These are phyloP conservation scores for Aristolochia fimbriata DNA, from an alignment of 164 flowering plant genomes.

Conservation along the genomic window DNA sequence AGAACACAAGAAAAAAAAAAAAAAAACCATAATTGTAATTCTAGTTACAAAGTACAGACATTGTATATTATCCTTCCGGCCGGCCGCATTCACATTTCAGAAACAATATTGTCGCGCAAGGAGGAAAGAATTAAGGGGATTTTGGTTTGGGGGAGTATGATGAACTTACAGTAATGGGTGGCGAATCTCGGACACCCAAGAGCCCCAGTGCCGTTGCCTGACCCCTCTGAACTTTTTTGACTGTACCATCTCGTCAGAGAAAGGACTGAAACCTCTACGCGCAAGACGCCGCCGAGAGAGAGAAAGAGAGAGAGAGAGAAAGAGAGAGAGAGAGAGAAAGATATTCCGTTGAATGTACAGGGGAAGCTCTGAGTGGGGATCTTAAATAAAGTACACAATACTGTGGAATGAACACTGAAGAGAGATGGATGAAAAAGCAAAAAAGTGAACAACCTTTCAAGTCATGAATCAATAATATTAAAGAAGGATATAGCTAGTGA, in stretches of 20 bases:
- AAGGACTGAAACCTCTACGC: not conserved
- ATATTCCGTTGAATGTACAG: not conserved
- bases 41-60: no score
- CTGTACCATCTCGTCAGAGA: conserved; percentile 41
- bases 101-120: no score
- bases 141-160: no score
- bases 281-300: no score
- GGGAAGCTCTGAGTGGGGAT: not conserved
- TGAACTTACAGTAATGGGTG: conserved; percentile 59
- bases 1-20: not conserved
- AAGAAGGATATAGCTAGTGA: conserved; percentile 2
- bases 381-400: conserved; percentile 1
- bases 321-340: not conserved
- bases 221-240: conserved; percentile 81
- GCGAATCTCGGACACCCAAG: conserved; percentile 87
- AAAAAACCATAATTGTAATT: no score
- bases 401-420: not conserved
- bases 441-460: no score
- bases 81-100: not conserved
- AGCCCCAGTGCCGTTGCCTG: conserved; percentile 90
- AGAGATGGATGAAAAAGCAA: not conserved
- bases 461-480: not conserved
- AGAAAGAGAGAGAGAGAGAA: conserved; percentile 6
- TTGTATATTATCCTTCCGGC: no score
- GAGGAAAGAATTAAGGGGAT: no score